These are phyloP conservation scores for Termitomyces sp. DNA, from an alignment of 768 basidiomycete genomes.

Conservation along the genomic window DNA sequence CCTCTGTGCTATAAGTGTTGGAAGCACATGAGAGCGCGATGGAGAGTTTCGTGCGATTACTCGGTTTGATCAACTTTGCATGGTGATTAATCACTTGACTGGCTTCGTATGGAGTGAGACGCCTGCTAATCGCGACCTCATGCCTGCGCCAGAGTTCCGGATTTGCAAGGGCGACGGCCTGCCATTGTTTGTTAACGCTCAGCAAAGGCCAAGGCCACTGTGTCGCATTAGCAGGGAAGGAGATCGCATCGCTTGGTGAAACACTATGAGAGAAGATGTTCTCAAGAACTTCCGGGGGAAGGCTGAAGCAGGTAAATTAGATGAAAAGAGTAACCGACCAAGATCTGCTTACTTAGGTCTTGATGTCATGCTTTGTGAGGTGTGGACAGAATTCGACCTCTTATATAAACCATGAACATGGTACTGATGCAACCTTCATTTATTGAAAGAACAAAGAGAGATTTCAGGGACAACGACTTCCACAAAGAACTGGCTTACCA, in stretches of 20 bases:
- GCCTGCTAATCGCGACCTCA: constrained; percentile 2
- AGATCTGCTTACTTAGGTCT: background rate
- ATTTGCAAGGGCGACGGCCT: background rate
- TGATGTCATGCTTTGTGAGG: background rate
- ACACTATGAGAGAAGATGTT: constrained; percentile 3
- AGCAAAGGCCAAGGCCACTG: constrained; percentile 6
- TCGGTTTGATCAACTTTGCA: background rate
- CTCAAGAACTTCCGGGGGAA: constrained; percentile 4
- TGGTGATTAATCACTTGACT: background rate
- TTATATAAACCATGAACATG: constrained; percentile 1
- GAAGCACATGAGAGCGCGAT: constrained; percentile 3
- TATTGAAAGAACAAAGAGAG: background rate
- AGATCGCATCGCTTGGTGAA: background rate
- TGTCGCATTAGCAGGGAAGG: background rate
- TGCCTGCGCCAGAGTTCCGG: constrained; percentile 6
- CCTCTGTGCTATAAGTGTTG: background rate
- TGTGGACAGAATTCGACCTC: background rate
- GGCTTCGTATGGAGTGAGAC: background rate
- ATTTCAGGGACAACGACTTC: background rate
- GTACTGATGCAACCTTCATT: background rate
- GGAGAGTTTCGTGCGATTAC: background rate
- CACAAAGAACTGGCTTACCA: background rate
- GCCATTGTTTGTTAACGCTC: constrained; percentile 4
- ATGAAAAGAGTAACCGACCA: background rate
- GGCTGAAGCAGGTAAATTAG: background rate